Evolutionary conservation across 108 stramenopile genomes (phyloP), one percentile per base, ranked within the genome.

Genomic region (Chaetoceros tenuissimus): DNA sequence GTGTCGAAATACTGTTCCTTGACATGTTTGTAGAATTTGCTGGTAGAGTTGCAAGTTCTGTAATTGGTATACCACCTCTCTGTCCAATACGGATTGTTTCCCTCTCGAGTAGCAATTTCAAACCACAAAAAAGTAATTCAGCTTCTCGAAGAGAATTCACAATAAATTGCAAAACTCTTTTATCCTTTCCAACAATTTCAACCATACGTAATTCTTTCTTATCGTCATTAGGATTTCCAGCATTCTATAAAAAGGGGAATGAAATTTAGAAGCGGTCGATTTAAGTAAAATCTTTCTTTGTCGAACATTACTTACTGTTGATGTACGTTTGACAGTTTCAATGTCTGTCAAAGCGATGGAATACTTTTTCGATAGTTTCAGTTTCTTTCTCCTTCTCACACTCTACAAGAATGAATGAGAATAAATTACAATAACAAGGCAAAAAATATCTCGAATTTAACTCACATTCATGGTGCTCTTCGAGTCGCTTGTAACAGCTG

Each of bases 301-400:
- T 10, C 34, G 8, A 40, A 10, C 5, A 10, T 10, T 5, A 40
- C 34, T 5, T 40, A 40, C 34, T 40, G 34, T 40, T 40, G 34
- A 40, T 10, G 5, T 10, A 5, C 34, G 34, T 13, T 40, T 40
- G 8, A 40, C 5, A 10, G 34, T 10, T 13, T 10, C 5, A 1
- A 85, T 76, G 57, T 91, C 89, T 13, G 85, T 80, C 57, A 91
- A 51, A 19, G 81, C 77, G 47, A 87, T 68, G 0, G 89, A 91
- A 47, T 85, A 67, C 50, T 83, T 87, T n/a, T 70, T 66, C 13
- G 89, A 91, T 19, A 91, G 60, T 28, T 81, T 75, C 3, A 87
- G 68, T 51, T 77, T 79, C n/a, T 56, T 67, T 54, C 76, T 40
- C 13, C 34, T 5, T 40, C 34, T 40, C 5, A 13, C 34, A 40